Evolutionary conservation across 768 basidiomycete species (phyloP), one percentile per base, ranked within the genome.

Genomic region (Lactarius vividus): DNA sequence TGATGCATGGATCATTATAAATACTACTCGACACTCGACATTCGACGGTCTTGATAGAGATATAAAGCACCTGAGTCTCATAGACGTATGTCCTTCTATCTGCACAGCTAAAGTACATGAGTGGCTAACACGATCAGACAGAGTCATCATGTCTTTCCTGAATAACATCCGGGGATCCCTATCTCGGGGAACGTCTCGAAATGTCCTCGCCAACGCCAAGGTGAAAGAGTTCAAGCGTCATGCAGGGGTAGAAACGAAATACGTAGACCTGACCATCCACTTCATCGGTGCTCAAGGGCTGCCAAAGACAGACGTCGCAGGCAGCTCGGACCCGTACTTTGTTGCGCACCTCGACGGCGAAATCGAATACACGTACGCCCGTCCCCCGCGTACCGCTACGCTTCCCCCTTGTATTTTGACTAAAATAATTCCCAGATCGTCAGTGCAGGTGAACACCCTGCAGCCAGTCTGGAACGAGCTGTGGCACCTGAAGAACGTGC

Each of bases 401-500:
- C 31, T n/a, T 15, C 35, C 15, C n/a, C 28, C 23, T 16, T 3
- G 26, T 0, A 16, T 23, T 13, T 28, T 53, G 26, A 53, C 26
- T 8, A 4, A 53, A 53, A 35, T 8, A 16, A 60, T 61, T 1
- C 18, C 13, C 67, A 92, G 91, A 49, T 92, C 91, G 0, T 83
- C 85, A 0, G 86, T 92, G 11, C 80, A 88, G 69, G 61, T 75
- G 15, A 78, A 84, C 55, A 86, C 85, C 8, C 74, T 85, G 23
- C 70, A 77, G 0, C 91, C 91, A 0, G 85, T 89, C 23, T 92
- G 90, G 90, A 88, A 92, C 71, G 90, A 91, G 72, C 67, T 79
- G 10, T 92, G 91, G 91, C 76, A 78, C 39, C 76, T 92, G 67
- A 88, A 85, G 76, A 91, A 89, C 71, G 89, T 92, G 16, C 90